Percentiles rank a stretch among this genome's conserved stretches.
phyloP scores from a whole-genome alignment of 2,329 filamentous ascomycete species.

The Ceratocystis colombiana region DNA sequence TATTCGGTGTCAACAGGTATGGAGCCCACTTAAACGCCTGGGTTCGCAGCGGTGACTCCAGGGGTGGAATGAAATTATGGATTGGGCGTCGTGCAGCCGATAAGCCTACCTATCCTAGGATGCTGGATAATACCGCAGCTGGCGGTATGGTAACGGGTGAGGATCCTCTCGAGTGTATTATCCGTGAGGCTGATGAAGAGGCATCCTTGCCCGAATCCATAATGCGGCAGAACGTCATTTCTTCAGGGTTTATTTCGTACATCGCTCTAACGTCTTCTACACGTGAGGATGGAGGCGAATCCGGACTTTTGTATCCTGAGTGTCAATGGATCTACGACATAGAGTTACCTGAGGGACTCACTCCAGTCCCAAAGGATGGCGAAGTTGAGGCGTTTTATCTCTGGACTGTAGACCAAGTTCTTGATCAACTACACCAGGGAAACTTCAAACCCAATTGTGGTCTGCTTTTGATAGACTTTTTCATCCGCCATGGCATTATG shows the following conservation, averaged over 20 bases:
- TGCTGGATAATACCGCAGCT: conserved; percentile 91
- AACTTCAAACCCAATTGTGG: conserved; percentile 92
- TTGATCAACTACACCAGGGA: conserved; percentile 56
- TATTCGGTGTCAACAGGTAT: conserved; percentile 68
- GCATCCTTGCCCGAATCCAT: conserved; percentile 64
- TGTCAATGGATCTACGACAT: conserved; percentile 87
- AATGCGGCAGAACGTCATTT: conserved; percentile 49
- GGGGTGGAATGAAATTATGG: conserved; percentile 65
- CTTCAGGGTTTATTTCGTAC: conserved; percentile 69
- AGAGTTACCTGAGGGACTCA: conserved; percentile 57
- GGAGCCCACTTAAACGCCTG: conserved; percentile 76
- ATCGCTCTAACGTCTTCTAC: conserved; percentile 60
- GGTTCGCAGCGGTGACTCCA: conserved; percentile 35
- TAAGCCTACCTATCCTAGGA: conserved; percentile 83
- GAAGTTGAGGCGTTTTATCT: conserved; percentile 82
- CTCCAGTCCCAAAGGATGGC: conserved; percentile 69
- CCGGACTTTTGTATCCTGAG: conserved; percentile 77
- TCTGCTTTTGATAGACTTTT: conserved; percentile 76
- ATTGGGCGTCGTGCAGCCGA: conserved; percentile 62
- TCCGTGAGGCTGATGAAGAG: conserved; percentile 83
- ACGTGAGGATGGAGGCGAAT: conserved; percentile 32
- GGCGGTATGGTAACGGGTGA: conserved; percentile 69
- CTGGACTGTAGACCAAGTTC: conserved; percentile 65
- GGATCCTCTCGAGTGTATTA: conserved; percentile 65
- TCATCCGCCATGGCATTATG: conserved; percentile 72